Base-by-base conservation (phyloP, 805 yeast species). In the Myxozyma melibiosi region DNA sequence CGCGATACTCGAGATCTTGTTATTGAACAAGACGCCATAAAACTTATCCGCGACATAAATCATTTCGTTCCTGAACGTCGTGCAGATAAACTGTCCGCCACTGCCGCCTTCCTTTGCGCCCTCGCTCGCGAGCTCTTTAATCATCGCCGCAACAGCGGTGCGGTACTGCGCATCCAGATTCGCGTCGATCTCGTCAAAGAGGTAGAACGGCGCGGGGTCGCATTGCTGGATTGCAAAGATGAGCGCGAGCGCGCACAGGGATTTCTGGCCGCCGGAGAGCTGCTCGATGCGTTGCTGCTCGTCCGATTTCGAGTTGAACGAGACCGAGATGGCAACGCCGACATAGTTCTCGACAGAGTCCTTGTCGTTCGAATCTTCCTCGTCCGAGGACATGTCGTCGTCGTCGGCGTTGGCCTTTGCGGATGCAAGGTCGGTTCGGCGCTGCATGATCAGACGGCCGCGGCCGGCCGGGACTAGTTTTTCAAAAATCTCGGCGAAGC, bases 151-250 rank as follows among this genome's bases (percentile, higher is more conserved):
- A 20, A 94, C 96, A 0, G 96, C 83, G 0, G 88, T 80, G 66
- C 99, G 80, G 68, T 91, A 92, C 67, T 88, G 96, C 2, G 96
- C 83, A 72, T 94, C 99, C 61, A 94, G 77, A 65, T 92, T 94
- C 3, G 98, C 97, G 74, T 94, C 99, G 57, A 94, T 86, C 74
- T 94, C 99, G 72, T 94, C 99, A 71, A 94, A 92, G 45, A 94
- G 73, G 69, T 94, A 94, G 71, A 94, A 94, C 47, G 98, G 97
- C 7, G 97, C 97, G 9, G 98, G 98, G 65, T 94, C 98, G 63
- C 95, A 89, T 68, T 81, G 84, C 74, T 94, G 99, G 58, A 92
- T 89, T 3, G 99, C 97, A 56, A 94, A 78, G 63, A 94, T 91
- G 49, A 94, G 79, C 0, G 98, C 91, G 65, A 94, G 84, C 0